These are phyloP conservation scores for Exsudoporus frostii DNA, from an alignment of 768 basidiomycete species.

Conservation along the genomic window DNA sequence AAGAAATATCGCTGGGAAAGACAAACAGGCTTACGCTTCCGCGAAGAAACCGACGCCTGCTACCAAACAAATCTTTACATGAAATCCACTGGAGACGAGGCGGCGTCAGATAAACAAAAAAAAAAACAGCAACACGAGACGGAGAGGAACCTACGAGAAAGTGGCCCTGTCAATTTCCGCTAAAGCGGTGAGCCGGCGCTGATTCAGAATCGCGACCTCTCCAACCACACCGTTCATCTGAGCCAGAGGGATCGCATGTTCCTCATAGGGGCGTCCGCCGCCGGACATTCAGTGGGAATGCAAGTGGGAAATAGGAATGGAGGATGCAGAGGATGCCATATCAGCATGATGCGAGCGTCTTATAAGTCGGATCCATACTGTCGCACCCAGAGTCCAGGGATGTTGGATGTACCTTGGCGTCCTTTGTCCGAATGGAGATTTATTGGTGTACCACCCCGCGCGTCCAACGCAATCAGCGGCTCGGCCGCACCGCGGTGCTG, in stretches of 20 bases:
- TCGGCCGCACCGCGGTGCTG: not conserved
- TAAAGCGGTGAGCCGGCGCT: conserved; percentile 1
- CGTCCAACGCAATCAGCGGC: not conserved
- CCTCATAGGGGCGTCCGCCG: not conserved
- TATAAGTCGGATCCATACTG: not conserved
- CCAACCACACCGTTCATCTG: not conserved
- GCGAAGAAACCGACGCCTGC: conserved; percentile 88
- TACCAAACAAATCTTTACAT: conserved; percentile 64
- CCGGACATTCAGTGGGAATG: not conserved
- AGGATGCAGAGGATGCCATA: not conserved
- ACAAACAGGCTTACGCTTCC: conserved; percentile 50
- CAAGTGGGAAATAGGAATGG: not conserved
- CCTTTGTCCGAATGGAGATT: not conserved
- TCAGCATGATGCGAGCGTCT: not conserved
- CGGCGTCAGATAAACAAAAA: not conserved
- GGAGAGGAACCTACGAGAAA: not conserved
- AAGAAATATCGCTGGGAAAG: not conserved
- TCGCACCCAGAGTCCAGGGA: no score
- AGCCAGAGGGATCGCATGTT: not conserved
- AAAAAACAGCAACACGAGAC: not conserved
- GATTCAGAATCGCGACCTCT: not conserved
- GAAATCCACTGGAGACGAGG: conserved; percentile 58
- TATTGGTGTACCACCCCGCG: not conserved
- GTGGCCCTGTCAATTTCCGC: not conserved
- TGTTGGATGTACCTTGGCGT: not conserved